Conservation (phyloP, 805 yeast species). For the Yarrowia bubula region DNA sequence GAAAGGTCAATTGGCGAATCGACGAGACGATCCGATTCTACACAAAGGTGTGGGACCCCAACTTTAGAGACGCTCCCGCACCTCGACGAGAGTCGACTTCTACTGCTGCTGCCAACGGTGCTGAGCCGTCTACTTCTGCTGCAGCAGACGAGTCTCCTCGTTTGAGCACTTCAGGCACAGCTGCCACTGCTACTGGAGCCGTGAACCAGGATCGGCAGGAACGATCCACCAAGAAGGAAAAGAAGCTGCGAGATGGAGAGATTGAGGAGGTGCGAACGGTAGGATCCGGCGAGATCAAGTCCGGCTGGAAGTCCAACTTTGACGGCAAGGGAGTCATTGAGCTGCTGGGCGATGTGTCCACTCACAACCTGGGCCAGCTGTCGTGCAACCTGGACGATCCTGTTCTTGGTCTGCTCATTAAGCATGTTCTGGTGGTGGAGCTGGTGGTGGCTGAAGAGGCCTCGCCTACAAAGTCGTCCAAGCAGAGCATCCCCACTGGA, state of each 20-base stretch:
- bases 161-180: slow-evolving; percentile 37
- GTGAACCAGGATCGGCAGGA: slow-evolving; percentile 2
- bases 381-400: slow-evolving; percentile 84
- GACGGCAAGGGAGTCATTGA: slow-evolving; percentile 75
- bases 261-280: slow-evolving; percentile 70
- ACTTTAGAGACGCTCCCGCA: slow-evolving; percentile 26
- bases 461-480: slow-evolving; percentile 33
- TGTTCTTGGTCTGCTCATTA: slow-evolving; percentile 69
- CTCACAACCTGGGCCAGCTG: slow-evolving; percentile 47
- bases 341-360: slow-evolving; percentile 43
- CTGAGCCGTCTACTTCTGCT: not conserved
- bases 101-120: slow-evolving; percentile 1
- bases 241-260: slow-evolving; percentile 26
- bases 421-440: slow-evolving; percentile 77
- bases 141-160: slow-evolving; percentile 33
- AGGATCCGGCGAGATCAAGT: slow-evolving; percentile 74
- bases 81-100: slow-evolving; percentile 23
- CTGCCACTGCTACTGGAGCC: slow-evolving; percentile 19
- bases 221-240: slow-evolving; percentile 21
- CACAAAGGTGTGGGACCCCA: slow-evolving; percentile 41
- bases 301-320: slow-evolving; percentile 96
- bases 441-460: slow-evolving; percentile 91
- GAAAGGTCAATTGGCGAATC: slow-evolving; percentile 82
- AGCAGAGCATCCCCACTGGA: slow-evolving; percentile 59
- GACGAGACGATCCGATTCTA: slow-evolving; percentile 73